These are phyloP conservation scores for Argentina anserina DNA, from an alignment of 306 rosid genomes.

Conservation along the genomic window DNA sequence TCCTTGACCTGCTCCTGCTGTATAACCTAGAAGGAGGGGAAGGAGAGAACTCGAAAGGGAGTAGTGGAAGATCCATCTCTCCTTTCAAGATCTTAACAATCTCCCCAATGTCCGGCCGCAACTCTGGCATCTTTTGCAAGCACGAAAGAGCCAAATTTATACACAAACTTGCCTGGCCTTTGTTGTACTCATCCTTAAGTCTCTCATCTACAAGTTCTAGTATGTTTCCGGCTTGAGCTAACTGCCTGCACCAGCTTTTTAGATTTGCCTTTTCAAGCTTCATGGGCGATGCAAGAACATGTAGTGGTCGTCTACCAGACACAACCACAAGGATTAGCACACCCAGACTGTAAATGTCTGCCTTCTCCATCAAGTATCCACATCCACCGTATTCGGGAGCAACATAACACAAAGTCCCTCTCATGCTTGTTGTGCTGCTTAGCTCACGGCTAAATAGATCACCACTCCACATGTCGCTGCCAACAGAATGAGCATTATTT, in stretches of 20 bases:
- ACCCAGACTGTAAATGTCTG: conserved; percentile 88
- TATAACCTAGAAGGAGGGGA: conserved; percentile 77
- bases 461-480: conserved; percentile 86
- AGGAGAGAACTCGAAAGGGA: conserved; percentile 83
- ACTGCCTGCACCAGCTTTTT: conserved; percentile 88
- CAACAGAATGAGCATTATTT: conserved; percentile 50
- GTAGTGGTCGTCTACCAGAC: conserved; percentile 86
- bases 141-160: conserved; percentile 80
- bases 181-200: conserved; percentile 62
- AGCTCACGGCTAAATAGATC: conserved; percentile 91
- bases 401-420: conserved; percentile 84
- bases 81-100: conserved; percentile 79
- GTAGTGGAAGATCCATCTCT: conserved; percentile 77
- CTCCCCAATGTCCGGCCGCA: conserved; percentile 82
- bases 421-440: conserved; percentile 97
- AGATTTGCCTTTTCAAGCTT: conserved; percentile 92
- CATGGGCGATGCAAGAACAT: conserved; percentile 92
- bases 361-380: conserved; percentile 81
- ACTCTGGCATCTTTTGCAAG: conserved; percentile 79
- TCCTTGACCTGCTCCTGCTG: conserved; percentile 69
- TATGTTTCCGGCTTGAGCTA: conserved; percentile 73
- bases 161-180: conserved; percentile 77
- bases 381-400: conserved; percentile 94
- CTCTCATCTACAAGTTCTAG: conserved; percentile 82
- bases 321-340: conserved; percentile 87